Evolutionary conservation across 176 grass and related monocot genomes (phyloP).

Genomic region (maize (Zea mays)): Zm-B73-REFERENCE-NAM-5.0 NC_050099.1:221535001-221535500

Average conservation of each 20-base stretch:
- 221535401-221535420: too few species aligned
- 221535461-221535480: too few species aligned
- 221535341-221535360: not conserved
- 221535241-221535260: not conserved
- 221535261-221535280: not conserved
- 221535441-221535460: too few species aligned
- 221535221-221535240: not conserved
- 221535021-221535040: conserved; percentile 93
- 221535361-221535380: not conserved
- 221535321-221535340: not conserved
- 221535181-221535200: not conserved
- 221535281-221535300: not conserved
- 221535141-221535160: not conserved
- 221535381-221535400: not conserved
- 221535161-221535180: not conserved
- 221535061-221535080: conserved; percentile 81
- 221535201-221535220: not conserved
- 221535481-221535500: too few species aligned
- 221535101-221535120: conserved; percentile 64
- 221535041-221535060: conserved; percentile 95
- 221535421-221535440: too few species aligned
- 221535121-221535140: conserved; percentile 72
- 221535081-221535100: conserved; percentile 77
- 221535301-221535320: not conserved
- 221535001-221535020: conserved; percentile 67